Evolutionary conservation across 148 eudicot species (phyloP).

Genomic region (Diospyros kaki): DNA sequence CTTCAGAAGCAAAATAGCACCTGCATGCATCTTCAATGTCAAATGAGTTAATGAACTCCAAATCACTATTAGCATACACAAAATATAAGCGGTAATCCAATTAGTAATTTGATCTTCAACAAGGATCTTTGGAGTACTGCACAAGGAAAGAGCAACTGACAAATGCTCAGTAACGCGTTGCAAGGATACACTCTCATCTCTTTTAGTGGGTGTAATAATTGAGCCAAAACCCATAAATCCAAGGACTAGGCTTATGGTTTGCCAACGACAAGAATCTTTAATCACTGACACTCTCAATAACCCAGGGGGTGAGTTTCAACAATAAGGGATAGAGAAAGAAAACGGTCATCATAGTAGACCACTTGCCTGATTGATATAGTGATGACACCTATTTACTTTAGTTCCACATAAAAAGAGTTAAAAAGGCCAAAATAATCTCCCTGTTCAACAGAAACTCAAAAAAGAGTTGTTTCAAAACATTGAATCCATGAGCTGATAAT

Average conservation of each 20-base stretch:
- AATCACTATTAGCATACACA: not conserved
- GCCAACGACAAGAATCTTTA: conserved; percentile 1
- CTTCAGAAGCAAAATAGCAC: conserved; percentile 81
- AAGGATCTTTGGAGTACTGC: not conserved
- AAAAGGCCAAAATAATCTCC: not conserved
- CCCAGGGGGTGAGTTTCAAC: not conserved
- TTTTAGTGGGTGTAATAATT: not conserved
- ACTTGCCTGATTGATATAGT: not conserved
- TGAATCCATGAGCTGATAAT: not conserved
- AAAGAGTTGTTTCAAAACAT: not conserved
- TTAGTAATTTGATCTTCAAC: not conserved
- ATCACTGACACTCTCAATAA: not conserved
- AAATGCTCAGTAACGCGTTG: not conserved
- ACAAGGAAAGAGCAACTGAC: conserved; percentile 4
- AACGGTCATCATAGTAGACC: not conserved
- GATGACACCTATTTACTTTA: not conserved
- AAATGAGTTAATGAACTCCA: conserved; percentile 9
- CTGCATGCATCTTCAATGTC: conserved; percentile 31
- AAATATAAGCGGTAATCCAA: not conserved
- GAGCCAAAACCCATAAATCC: not conserved
- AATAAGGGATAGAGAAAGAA: not conserved
- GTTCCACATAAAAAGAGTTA: not conserved
- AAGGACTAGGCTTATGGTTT: not conserved
- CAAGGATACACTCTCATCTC: not conserved
- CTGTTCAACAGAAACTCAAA: not conserved